Percentiles rank a stretch among this genome's conserved stretches.
These are phyloP conservation scores for Schizonepeta tenuifolia DNA, from an alignment of 257 asterid species.

Conservation along the genomic window DNA sequence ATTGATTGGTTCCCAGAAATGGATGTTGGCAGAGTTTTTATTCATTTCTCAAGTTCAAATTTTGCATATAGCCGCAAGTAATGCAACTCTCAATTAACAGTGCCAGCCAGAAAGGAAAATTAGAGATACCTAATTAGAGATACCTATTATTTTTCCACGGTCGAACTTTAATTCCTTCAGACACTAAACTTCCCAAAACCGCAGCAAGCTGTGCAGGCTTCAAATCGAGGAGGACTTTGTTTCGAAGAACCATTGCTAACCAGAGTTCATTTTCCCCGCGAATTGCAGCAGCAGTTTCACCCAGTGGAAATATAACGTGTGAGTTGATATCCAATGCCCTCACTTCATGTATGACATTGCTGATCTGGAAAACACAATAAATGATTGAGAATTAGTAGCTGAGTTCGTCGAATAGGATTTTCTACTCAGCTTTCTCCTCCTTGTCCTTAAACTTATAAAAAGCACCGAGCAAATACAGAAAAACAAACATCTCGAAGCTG, in stretches of 20 bases:
- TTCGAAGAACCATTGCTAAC: constrained; percentile 94
- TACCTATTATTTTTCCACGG: constrained; percentile 91
- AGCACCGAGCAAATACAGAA: background rate
- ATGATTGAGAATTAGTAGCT: constrained; percentile 21
- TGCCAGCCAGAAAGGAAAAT: background rate
- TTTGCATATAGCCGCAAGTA: background rate
- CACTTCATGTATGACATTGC: constrained; percentile 92
- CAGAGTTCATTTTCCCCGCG: constrained; percentile 99
- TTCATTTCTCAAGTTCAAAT: background rate
- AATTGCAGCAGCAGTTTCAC: constrained; percentile 98
- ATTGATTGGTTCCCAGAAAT: constrained; percentile 7
- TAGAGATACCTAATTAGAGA: constrained; percentile 44
- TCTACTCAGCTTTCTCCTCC: background rate
- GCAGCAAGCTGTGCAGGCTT: constrained; percentile 99
- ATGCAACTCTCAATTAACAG: too few relatives aligned
- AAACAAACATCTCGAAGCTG: constrained; percentile 4
- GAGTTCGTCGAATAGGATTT: background rate
- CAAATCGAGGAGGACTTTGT: constrained; percentile 72
- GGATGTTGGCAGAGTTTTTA: background rate
- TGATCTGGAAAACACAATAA: constrained; percentile 61
- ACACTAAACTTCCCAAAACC: constrained; percentile 81
- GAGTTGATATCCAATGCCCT: constrained; percentile 97
- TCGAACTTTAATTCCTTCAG: constrained; percentile 95
- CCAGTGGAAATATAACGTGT: constrained; percentile 79
- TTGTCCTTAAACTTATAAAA: too few relatives aligned